Conservation (phyloP, 2,329 filamentous ascomycete genomes). For the Trichoderma hamatum region DNA sequence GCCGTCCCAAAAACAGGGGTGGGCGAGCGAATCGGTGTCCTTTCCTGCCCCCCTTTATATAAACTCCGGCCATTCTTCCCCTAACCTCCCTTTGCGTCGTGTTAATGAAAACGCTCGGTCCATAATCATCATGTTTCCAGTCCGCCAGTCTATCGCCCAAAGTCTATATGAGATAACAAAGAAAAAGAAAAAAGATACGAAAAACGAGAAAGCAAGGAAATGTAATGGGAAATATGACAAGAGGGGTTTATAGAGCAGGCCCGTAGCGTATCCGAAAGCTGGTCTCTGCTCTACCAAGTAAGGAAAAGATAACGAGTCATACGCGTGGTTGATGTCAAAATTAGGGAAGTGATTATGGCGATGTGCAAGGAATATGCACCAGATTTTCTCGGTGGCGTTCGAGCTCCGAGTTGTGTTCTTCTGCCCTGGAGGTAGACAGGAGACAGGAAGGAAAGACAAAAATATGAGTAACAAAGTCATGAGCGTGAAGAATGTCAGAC, state of each 20-base stretch:
- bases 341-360: background rate
- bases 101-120: constrained; percentile 23
- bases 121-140: constrained; percentile 26
- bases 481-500: background rate
- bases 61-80: constrained; percentile 26
- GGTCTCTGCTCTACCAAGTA: background rate
- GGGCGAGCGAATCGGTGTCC: constrained; percentile 20
- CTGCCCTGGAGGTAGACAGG: too few relatives aligned
- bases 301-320: constrained; percentile 11
- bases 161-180: constrained; percentile 20
- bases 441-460: constrained; percentile 14
- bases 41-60: constrained; percentile 2
- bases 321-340: constrained; percentile 4
- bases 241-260: background rate
- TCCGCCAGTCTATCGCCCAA: constrained; percentile 28
- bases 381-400: background rate
- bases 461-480: constrained; percentile 22
- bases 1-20: constrained; percentile 3
- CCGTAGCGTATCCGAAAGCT: background rate
- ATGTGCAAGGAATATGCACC: background rate
- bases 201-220: background rate
- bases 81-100: constrained; percentile 7
- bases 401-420: background rate
- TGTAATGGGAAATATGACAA: background rate
- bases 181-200: background rate